phyloP scores from a whole-genome alignment of 306 rosid species.

The Lotus japonicus region DNA sequence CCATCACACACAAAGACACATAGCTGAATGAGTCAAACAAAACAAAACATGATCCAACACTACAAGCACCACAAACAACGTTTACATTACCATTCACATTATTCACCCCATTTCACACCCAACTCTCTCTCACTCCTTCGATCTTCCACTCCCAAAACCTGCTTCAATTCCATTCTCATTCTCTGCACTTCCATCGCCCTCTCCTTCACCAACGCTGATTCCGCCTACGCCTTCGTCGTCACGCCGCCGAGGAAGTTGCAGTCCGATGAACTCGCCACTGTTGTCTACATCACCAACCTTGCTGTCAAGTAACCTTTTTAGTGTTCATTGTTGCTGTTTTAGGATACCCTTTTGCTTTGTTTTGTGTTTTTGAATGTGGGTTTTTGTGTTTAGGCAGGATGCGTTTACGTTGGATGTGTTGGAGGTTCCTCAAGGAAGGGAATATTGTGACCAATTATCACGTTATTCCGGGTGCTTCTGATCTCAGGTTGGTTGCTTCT shows the following conservation, averaged over 20 bases:
- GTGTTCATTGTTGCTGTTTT: too few relatives aligned
- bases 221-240: slow-evolving; percentile 79
- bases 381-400: slow-evolving; percentile 68
- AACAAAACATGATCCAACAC: too few relatives aligned
- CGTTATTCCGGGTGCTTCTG: slow-evolving; percentile 98
- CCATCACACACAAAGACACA: too few relatives aligned
- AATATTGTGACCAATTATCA: slow-evolving; percentile 92
- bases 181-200: slow-evolving; percentile 67
- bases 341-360: not conserved
- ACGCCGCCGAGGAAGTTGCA: slow-evolving; percentile 66
- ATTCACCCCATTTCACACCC: not conserved
- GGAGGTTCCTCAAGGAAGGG: slow-evolving; percentile 87
- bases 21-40: too few relatives aligned
- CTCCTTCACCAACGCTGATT: slow-evolving; percentile 51
- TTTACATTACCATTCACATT: too few relatives aligned
- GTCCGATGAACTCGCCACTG: slow-evolving; percentile 93
- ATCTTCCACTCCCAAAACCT: not conserved
- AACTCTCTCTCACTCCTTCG: slow-evolving; percentile 32
- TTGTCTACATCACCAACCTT: slow-evolving; percentile 91
- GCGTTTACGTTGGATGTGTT: slow-evolving; percentile 88
- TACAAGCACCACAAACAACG: too few relatives aligned
- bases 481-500: slow-evolving; percentile 61
- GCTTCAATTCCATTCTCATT: slow-evolving; percentile 43
- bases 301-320: slow-evolving; percentile 54
- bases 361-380: slow-evolving; percentile 13